Conservation (phyloP, 768 basidiomycete genomes). For the Suillus clintonianus region DNA sequence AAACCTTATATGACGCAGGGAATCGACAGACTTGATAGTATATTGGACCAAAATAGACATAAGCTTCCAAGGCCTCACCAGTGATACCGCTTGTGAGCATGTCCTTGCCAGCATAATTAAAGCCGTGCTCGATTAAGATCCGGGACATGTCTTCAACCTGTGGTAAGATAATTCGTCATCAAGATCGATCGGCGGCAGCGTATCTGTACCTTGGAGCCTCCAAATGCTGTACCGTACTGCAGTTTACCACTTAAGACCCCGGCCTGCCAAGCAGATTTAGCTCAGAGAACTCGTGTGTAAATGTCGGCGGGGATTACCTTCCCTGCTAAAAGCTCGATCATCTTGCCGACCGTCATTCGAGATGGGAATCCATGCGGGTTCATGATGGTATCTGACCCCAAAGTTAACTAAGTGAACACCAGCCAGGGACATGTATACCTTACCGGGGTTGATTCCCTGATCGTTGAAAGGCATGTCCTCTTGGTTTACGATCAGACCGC, state of each 20-base stretch:
- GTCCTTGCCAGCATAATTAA: constrained; percentile 98
- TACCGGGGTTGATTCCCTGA: constrained; percentile 91
- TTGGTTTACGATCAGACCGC: constrained; percentile 97
- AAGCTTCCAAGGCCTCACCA: constrained; percentile 93
- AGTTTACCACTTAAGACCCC: constrained; percentile 88
- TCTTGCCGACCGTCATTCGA: constrained; percentile 99
- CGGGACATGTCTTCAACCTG: constrained; percentile 98
- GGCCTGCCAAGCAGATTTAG: constrained; percentile 50
- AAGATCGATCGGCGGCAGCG: constrained; percentile 1
- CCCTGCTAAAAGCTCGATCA: constrained; percentile 96
- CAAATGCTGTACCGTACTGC: constrained; percentile 95
- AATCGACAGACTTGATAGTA: constrained; percentile 80
- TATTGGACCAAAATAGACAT: constrained; percentile 98
- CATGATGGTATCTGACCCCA: constrained; percentile 90
- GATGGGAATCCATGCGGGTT: constrained; percentile 99
- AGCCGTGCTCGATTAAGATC: constrained; percentile 92
- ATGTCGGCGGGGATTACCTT: constrained; percentile 54
- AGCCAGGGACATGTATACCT: constrained; percentile 15
- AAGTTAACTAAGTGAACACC: constrained; percentile 13
- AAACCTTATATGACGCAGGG: constrained; percentile 9
- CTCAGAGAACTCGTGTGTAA: not conserved
- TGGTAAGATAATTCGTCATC: constrained; percentile 10
- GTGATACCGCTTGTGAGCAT: constrained; percentile 98
- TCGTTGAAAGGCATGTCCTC: constrained; percentile 99
- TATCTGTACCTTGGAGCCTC: constrained; percentile 82